These are phyloP conservation scores for Durusdinium trenchii DNA, from an alignment of 73 alveolate species.

Conservation along the genomic window DNA sequence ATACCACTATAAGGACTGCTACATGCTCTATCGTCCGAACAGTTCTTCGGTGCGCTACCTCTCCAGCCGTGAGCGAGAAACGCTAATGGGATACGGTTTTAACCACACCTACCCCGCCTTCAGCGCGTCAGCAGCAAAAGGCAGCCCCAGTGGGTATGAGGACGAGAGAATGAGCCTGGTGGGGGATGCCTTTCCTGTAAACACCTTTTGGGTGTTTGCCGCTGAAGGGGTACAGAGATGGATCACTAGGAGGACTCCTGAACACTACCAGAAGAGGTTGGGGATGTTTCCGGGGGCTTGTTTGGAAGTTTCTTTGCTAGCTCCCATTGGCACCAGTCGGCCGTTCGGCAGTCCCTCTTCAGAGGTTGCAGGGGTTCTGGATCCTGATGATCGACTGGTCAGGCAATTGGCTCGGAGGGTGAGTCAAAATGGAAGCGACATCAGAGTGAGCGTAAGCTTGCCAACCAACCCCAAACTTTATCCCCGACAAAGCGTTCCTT, in stretches of 20 bases:
- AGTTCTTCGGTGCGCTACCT: neutral
- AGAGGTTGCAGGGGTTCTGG: neutral
- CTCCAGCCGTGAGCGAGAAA: neutral
- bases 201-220: neutral
- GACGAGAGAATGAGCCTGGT: neutral
- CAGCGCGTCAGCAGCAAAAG: neutral
- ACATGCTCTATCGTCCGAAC: neutral
- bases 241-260: neutral
- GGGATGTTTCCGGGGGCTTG: neutral
- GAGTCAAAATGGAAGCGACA: constrained; percentile 20
- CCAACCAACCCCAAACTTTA: neutral
- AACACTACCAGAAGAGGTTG: neutral
- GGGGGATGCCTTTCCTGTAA: neutral
- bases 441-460: neutral
- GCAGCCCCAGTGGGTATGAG: neutral
- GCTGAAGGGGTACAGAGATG: neutral
- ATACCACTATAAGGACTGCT: neutral
- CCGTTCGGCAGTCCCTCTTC: neutral
- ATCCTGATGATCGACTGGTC: neutral
- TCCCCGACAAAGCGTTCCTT: neutral
- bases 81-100: neutral
- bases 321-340: neutral
- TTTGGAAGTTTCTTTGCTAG: neutral
- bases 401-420: neutral
- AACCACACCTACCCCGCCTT: neutral